phyloP scores from a whole-genome alignment of 495 filamentous ascomycete genomes.

The Bryoglossum gracile region DNA sequence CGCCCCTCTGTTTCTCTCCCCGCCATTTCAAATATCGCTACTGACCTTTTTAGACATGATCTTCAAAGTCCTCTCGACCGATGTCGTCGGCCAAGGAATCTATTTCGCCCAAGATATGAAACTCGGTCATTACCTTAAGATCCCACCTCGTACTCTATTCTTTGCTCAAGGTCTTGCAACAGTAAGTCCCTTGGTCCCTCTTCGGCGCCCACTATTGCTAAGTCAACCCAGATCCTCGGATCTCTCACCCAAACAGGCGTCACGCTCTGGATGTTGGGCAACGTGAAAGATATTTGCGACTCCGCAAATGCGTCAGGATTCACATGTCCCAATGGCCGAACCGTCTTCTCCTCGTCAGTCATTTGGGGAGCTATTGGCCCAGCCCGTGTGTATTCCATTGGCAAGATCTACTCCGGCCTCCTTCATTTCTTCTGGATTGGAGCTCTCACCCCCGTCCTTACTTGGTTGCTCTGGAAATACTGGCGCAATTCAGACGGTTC shows the following conservation, averaged over 20 bases:
- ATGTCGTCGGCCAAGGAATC: conserved; percentile 49
- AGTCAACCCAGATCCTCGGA: conserved; percentile 54
- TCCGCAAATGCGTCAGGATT: conserved; percentile 46
- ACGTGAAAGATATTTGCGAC: conserved; percentile 53
- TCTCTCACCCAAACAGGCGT: conserved; percentile 54
- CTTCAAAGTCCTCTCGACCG: conserved; percentile 56
- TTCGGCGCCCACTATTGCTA: conserved; percentile 48
- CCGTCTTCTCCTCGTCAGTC: conserved; percentile 52
- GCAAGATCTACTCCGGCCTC: conserved; percentile 58
- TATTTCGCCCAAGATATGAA: conserved; percentile 48
- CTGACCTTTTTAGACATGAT: conserved; percentile 50
- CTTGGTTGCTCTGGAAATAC: conserved; percentile 34
- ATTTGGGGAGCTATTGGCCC: conserved; percentile 67
- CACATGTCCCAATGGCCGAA: conserved; percentile 53
- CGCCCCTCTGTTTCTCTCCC: too few species aligned
- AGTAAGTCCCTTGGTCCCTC: conserved; percentile 49
- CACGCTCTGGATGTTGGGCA: conserved; percentile 55
- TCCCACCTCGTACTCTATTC: conserved; percentile 54
- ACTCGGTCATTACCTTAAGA: conserved; percentile 63
- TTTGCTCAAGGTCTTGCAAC: conserved; percentile 47
- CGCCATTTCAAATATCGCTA: too few species aligned
- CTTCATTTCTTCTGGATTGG: conserved; percentile 58
- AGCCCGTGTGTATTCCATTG: conserved; percentile 54
- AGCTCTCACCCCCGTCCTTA: conserved; percentile 45
- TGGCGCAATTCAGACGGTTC: conserved; percentile 45